Evolutionary conservation across 1,284 basidiomycete species (phyloP), one percentile per base, ranked within the genome.

Genomic region (Spongispora temasekensis): DNA sequence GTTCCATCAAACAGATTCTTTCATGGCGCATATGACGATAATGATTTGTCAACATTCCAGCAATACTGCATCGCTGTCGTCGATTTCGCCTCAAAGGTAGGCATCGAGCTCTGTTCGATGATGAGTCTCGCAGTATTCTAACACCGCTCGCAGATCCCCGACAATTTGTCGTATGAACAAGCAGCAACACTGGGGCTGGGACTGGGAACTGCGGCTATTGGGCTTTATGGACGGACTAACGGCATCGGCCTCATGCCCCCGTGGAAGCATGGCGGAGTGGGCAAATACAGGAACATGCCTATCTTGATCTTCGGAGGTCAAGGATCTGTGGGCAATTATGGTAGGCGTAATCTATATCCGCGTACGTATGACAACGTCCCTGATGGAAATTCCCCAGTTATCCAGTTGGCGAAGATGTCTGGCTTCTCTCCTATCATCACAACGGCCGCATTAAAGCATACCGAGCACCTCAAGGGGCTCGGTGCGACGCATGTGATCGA

Each of bases 401-500:
- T 73, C 44, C 71, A 73, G 54, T 40, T 75, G 1, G 71, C 71
- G 2, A 76, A 71, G 60, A 70, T 76, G 59, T 76, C 71, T 12
- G 71, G 71, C 40, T 73, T 73, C 56, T 73, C 63, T 23, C 74
- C 71, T n/a, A 73, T 73, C 55, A 76, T 83, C 61, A 70, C 78
- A 7, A 81, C 82, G 25, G 72, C 81, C 28, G 81, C 80, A 31
- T 67, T 71, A 54, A 77, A 75, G 66, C 78, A 83, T 58, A 69
- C 69, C 15, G 75, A 71, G 5, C 68, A 75, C 56, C 73, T 83
- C 61, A 79, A 77, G 55, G 69, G 71, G 1, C 71, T 81, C 37
- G 83, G 83, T 1, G 83, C 81, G 3, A 79, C 77, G 1, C 78
- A 79, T 53, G 73, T 79, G 61, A 68, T 83, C 59, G 77, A 80